Conservation (phyloP, 2,329 filamentous ascomycete genomes). For the Trichoderma arundinaceum region DNA sequence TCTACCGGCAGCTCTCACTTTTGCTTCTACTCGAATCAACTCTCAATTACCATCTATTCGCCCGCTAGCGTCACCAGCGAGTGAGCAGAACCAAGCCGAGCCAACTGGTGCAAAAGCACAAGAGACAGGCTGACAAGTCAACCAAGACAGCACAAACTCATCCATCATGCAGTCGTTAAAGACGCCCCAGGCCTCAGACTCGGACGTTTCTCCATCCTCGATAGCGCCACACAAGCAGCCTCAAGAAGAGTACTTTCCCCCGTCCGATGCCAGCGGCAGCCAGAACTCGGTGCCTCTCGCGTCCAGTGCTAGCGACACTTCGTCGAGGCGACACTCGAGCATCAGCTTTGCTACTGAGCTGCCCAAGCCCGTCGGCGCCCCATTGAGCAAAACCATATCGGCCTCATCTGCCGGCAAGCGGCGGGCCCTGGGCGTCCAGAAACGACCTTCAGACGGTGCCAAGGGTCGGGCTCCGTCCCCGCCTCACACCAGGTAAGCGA, state of each 20-base stretch:
- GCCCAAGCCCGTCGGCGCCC: conserved; percentile 37
- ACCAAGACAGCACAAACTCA: neutral
- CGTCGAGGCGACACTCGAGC: conserved; percentile 43
- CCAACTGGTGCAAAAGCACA: neutral
- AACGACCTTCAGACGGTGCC: conserved; percentile 49
- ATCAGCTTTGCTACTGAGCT: conserved; percentile 46
- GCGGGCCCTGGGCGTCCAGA: conserved; percentile 23
- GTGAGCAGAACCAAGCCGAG: neutral
- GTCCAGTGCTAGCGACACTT: conserved; percentile 34
- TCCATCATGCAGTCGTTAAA: conserved; percentile 35
- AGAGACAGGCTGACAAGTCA: neutral
- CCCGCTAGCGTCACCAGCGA: neutral
- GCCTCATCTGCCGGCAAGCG: conserved; percentile 19
- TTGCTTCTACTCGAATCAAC: no score
- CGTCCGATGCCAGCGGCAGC: conserved; percentile 14
- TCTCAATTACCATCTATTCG: neutral
- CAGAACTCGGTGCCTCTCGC: conserved; percentile 24
- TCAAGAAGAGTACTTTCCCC: conserved; percentile 31
- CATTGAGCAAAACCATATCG: conserved; percentile 44
- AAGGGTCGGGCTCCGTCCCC: conserved; percentile 56
- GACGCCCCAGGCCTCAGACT: conserved; percentile 46
- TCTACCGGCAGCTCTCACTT: neutral
- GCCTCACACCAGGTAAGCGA: conserved; percentile 53
- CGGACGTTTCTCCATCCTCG: conserved; percentile 53
- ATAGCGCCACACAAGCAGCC: conserved; percentile 34